Evolutionary conservation across 2,329 filamentous ascomycete genomes (phyloP), one percentile per base, ranked within the genome.

Genomic region (Diaporthe sp.): DNA sequence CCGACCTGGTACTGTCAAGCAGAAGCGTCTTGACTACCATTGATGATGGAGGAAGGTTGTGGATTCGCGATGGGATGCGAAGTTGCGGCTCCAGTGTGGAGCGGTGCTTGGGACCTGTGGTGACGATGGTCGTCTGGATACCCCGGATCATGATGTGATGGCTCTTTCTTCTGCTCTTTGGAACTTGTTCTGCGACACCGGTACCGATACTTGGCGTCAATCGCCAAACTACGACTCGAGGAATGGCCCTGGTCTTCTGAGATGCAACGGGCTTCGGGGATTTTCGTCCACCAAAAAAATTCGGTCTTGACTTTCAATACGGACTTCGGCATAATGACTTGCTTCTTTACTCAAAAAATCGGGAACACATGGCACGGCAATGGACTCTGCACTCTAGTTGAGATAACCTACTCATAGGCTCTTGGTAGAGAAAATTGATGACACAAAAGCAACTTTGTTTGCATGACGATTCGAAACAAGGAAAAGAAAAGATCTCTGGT

Each of bases 71-170:
- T 77, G 75, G 75, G 75, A 76, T 72, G 75, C 75, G 75, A 74
- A 76, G 75, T 77, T 77, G 69, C 75, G 75, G 75, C 73, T 75
- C 75, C 74, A 70, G 74, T 75, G 75, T 74, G 75, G 73, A 72
- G 73, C 75, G 73, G 53, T 73, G 74, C 75, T 77, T 76, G 68
- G 75, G 74, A 75, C 75, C 75, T 77, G 73, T 77, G 75, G 75
- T 77, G 75, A 73, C 71, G 68, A 77, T 70, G 75, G 75, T 77
- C 75, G 75, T 77, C 75, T 77, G 75, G 75, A 77, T 77, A 77
- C 75, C 75, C 75, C 75, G 75, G 75, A 73, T 75, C 75, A 77
- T 77, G 75, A 77, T 75, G 49, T 77, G 59, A 77, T 77, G 75
- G 73, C 75, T 77, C 58, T 71, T 73, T 72, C 58, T 61, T 70